Evolutionary conservation across 2,329 filamentous ascomycete genomes (phyloP).

Genomic region (Botrytis squamosa): DNA sequence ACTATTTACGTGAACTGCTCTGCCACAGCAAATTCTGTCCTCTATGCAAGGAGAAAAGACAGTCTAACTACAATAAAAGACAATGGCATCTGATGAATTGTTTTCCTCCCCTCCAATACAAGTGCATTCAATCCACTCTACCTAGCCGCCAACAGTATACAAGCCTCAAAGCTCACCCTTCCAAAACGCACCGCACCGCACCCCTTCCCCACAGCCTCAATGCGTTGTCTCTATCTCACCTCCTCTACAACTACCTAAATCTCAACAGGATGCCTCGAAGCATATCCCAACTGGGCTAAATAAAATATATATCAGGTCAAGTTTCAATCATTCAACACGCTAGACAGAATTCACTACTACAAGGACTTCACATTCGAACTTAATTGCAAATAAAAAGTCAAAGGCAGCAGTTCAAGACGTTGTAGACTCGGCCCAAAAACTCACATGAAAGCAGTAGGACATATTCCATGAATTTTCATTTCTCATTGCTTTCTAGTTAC

Average conservation of each 20-base stretch:
- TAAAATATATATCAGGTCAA: neutral
- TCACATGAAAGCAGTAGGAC: neutral
- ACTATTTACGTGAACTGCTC: neutral
- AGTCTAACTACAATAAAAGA: neutral
- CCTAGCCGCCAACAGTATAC: neutral
- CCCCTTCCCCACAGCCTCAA: neutral
- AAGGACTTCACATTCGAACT: neutral
- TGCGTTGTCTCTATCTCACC: neutral
- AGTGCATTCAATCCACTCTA: neutral
- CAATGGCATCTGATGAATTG: neutral
- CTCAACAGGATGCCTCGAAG: neutral
- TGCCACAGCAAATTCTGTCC: neutral
- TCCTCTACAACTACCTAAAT: neutral
- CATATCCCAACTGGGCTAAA: neutral
- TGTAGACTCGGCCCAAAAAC: neutral
- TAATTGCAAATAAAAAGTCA: neutral
- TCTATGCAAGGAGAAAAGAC: neutral
- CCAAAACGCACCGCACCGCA: neutral
- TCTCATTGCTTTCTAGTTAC: slow-evolving; percentile 35
- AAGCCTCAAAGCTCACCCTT: neutral
- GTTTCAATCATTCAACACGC: neutral
- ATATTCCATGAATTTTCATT: slow-evolving; percentile 24
- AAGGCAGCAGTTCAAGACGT: too few species aligned
- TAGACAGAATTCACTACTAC: neutral
- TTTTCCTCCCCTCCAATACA: neutral